Evolutionary conservation across 169 alveolate genomes (phyloP).

Genomic region (Babesia sp.): DNA sequence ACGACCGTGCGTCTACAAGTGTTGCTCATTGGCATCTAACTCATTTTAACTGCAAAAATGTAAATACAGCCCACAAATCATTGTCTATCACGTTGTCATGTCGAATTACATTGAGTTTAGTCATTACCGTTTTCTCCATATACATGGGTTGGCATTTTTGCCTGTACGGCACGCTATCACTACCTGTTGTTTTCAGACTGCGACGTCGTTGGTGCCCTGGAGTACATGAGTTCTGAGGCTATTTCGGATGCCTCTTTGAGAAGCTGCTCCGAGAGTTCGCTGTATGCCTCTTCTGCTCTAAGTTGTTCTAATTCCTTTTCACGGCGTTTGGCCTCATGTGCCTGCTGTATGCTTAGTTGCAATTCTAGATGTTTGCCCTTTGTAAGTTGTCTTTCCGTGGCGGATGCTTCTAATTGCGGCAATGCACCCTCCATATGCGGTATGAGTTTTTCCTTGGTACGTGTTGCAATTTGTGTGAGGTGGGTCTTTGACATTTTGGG

Average conservation of each 20-base stretch:
- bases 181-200: background rate
- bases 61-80: too few relatives aligned
- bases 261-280: conserved; percentile 54
- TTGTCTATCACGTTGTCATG: too few relatives aligned
- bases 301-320: conserved; percentile 38
- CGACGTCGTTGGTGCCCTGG: conserved; percentile 23
- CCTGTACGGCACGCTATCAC: background rate
- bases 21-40: too few relatives aligned
- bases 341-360: conserved; percentile 70
- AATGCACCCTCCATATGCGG: conserved; percentile 61
- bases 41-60: too few relatives aligned
- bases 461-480: conserved; percentile 37
- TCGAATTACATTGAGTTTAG: too few relatives aligned
- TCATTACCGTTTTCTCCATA: background rate
- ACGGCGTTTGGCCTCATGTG: conserved; percentile 52
- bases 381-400: conserved; percentile 30
- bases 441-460: conserved; percentile 45
- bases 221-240: conserved; percentile 50
- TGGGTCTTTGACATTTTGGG: conserved; percentile 39
- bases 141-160: background rate
- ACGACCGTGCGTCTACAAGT: too few relatives aligned
- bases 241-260: conserved; percentile 71
- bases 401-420: conserved; percentile 58
- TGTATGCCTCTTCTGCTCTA: conserved; percentile 53
- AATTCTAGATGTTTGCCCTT: conserved; percentile 59